Evolutionary conservation across 495 filamentous ascomycete species (phyloP).

Genomic region (Hypomontagnella submonticulosa): DNA sequence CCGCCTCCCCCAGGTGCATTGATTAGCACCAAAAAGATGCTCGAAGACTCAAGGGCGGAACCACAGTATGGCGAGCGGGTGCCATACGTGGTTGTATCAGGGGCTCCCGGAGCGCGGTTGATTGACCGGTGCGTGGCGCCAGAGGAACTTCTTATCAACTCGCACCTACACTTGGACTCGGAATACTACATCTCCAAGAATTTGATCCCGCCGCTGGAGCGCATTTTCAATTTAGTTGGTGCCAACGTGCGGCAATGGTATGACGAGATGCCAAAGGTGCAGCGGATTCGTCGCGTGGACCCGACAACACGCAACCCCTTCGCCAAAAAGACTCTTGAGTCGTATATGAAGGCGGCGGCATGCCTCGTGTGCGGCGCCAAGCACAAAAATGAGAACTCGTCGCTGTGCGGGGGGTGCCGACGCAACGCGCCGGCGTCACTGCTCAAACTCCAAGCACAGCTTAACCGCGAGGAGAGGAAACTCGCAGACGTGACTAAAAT

Average conservation of each 20-base stretch:
- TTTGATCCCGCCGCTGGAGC: constrained; percentile 90
- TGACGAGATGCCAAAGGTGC: constrained; percentile 94
- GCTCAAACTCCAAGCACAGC: constrained; percentile 66
- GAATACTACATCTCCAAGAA: constrained; percentile 98
- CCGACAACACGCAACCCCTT: constrained; percentile 45
- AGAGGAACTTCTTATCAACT: constrained; percentile 79
- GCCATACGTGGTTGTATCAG: constrained; percentile 91
- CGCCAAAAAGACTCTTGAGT: constrained; percentile 78
- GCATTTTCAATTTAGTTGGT: constrained; percentile 97
- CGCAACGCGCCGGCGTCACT: constrained; percentile 66
- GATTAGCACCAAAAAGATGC: constrained; percentile 85
- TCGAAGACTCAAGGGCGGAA: constrained; percentile 83
- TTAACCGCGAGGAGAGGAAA: constrained; percentile 72
- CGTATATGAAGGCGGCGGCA: constrained; percentile 81
- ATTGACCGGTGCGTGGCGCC: constrained; percentile 92
- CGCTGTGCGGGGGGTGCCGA: constrained; percentile 74
- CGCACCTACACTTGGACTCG: constrained; percentile 85
- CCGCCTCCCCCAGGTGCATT: constrained; percentile 86
- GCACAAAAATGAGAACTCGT: constrained; percentile 59
- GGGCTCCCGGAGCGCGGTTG: constrained; percentile 84
- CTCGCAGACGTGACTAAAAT: constrained; percentile 74
- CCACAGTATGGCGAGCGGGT: constrained; percentile 96
- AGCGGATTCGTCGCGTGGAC: constrained; percentile 72
- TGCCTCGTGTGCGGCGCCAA: constrained; percentile 82
- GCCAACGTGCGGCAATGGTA: constrained; percentile 94